Evolutionary conservation across 371 early-diverging fungal genomes (phyloP), one percentile per base, ranked within the genome.

Genomic region (Coemansia sp.): DNA sequence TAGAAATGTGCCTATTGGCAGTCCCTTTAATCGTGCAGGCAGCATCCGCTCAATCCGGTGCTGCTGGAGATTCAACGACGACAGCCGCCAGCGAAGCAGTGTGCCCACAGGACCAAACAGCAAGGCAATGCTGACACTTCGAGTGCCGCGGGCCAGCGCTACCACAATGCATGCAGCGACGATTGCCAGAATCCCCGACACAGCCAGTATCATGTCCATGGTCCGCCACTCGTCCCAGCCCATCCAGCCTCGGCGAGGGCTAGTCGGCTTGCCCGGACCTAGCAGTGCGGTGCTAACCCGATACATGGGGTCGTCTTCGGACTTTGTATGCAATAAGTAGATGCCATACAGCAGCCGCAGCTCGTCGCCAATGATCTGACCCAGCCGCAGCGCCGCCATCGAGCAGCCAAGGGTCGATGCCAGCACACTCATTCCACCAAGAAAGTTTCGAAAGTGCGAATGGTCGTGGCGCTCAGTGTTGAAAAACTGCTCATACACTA

Each of bases 31-130:
- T 2, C 34, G 14, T 16, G 11, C 34, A 12, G 67, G 53, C 26
- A 61, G 47, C 6, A 45, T n/a, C 16, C n/a, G 48, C 14, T 40
- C 65, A 43, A 12, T 9, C 6, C 14, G 41, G 7, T 6, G 6
- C 6, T 31, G 31, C 7, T 16, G 12, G 8, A 20, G 36, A 55
- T 89, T 89, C 58, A 80, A 81, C 48, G 81, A 72, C 0, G 89
- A 81, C 35, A 89, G 78, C 16, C 74, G 68, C 87, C 88, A 91
- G n/a, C 92, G 84, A 5, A 84, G 16, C 7, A 90, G 58, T 2
- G 90, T 85, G 45, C 90, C 84, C 14, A 65, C 12, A 2, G 79
- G 71, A 2, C 71, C 77, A 49, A 78, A 47, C 4, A 77, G 49
- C 12, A 80, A 43, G 1, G 77, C 62, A 54, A 69, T 63, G 47